Base-by-base conservation (phyloP, 768 basidiomycete species). In the Phallus indusiatus region DNA sequence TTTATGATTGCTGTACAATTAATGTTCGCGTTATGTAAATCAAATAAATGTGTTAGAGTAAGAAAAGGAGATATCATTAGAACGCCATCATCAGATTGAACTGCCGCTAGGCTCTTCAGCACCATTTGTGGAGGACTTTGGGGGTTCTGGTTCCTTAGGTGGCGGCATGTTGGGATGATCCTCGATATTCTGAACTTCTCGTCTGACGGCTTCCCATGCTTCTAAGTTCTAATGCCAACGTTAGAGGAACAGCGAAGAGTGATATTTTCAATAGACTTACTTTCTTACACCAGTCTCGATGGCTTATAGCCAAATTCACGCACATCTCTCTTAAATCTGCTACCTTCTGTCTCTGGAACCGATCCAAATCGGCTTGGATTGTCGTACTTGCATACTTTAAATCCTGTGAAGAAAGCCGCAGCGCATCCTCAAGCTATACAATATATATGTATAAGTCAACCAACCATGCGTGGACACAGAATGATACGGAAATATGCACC, bases 311-410 rank as follows among this genome's bases (percentile, higher is more conserved):
- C 81, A 98, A 86, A 65, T 81, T 82, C 61, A 98, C 90, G 42
- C 87, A 75, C 94, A 99, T 94, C 70, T 95, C 91, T 37, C 94
- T 77, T 64, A 98, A 64, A 74, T 99, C 96, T 7, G 93, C 92
- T 2, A 99, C 96, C 70, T 99, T 99, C 76, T 98, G 96, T 21
- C 96, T 82, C 70, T 99, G 96, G 73, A 99, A 99, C 53, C 96
- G 83, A 73, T 99, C 96, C 63, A 99, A 75, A 73, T 99, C 96
- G 16, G 92, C 91, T 70, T 99, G 96, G 55, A 99, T 94, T 20
- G 94, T 97, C 48, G 87, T 89, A 65, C 90, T 93, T 0, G 95
- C 90, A 71, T 95, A 98, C 68, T 97, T 95, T 49, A 99, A 78
- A 72, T 99, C 96, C 67, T 92, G 90, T 1, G 89, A 90, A 4